Evolutionary conservation across 2,329 filamentous ascomycete genomes (phyloP).

Genomic region (Teratosphaeria zuluensis): DNA sequence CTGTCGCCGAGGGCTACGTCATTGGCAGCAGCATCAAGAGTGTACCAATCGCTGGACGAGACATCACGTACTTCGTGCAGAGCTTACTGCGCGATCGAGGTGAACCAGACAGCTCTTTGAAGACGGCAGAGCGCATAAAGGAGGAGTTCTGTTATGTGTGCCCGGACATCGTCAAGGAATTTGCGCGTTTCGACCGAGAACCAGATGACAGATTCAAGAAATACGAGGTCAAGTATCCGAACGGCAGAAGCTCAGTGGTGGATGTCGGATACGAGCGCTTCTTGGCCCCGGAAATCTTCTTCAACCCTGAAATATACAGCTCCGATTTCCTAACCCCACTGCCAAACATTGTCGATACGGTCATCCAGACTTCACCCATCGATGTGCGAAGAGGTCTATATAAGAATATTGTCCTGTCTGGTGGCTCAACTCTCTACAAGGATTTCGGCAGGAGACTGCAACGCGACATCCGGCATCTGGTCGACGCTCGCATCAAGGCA

Average conservation of each 20-base stretch:
- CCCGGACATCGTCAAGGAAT: constrained; percentile 98
- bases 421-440: constrained; percentile 95
- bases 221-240: constrained; percentile 76
- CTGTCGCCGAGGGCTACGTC: constrained; percentile 95
- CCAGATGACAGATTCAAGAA: constrained; percentile 75
- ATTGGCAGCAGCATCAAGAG: constrained; percentile 99
- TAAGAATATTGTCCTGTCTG: constrained; percentile 98
- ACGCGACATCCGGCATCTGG: constrained; percentile 91
- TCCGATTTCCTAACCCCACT: constrained; percentile 96
- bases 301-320: constrained; percentile 99
- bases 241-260: constrained; percentile 72
- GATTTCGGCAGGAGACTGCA: constrained; percentile 94
- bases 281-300: constrained; percentile 97
- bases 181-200: constrained; percentile 86
- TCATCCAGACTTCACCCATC: constrained; percentile 96
- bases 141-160: constrained; percentile 98
- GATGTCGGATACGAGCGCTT: constrained; percentile 98
- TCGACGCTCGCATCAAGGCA: constrained; percentile 83
- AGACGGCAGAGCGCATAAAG: constrained; percentile 97
- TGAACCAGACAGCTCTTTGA: constrained; percentile 91
- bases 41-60: constrained; percentile 92
- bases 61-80: constrained; percentile 98
- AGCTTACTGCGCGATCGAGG: constrained; percentile 90
- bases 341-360: constrained; percentile 85
- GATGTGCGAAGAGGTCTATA: constrained; percentile 94